Conservation (phyloP, 768 basidiomycete species). For the Termitomyces sp. region DNA sequence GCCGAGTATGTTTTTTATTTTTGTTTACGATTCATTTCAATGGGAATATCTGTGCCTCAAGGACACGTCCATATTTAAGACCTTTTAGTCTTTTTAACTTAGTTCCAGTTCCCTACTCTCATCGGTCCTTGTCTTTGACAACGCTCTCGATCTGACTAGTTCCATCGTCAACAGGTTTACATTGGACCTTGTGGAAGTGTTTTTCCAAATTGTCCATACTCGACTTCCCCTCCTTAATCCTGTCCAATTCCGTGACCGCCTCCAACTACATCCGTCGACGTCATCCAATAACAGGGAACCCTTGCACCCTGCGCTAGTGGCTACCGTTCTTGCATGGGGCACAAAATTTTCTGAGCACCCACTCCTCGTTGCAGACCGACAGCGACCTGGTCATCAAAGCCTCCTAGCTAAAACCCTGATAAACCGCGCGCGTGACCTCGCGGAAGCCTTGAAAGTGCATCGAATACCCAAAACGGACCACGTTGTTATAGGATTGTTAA, state of each 20-base stretch:
- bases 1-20: conserved; percentile 72
- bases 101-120: conserved; percentile 8
- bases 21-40: conserved; percentile 15
- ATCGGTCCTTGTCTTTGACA: conserved; percentile 10
- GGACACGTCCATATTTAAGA: conserved; percentile 7
- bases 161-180: conserved; percentile 60
- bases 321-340: conserved; percentile 87
- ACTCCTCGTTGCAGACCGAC: conserved; percentile 71
- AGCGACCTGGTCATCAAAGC: conserved; percentile 66
- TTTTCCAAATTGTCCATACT: conserved; percentile 88
- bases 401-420: conserved; percentile 72
- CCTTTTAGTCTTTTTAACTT: conserved; percentile 20
- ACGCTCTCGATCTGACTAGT: conserved; percentile 11
- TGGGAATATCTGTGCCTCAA: conserved; percentile 19
- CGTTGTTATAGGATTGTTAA: conserved; percentile 73
- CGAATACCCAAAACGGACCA: conserved; percentile 74
- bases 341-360: conserved; percentile 92
- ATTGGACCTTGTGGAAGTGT: conserved; percentile 90
- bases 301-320: conserved; percentile 70
- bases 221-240: conserved; percentile 86
- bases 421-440: conserved; percentile 76
- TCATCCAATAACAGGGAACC: conserved; percentile 33
- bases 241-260: conserved; percentile 67
- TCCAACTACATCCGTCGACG: conserved; percentile 38
- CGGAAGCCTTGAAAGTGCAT: conserved; percentile 84